These are phyloP conservation scores for Lodderomyces theae DNA, from an alignment of 1,139 yeast species.

Conservation along the genomic window DNA sequence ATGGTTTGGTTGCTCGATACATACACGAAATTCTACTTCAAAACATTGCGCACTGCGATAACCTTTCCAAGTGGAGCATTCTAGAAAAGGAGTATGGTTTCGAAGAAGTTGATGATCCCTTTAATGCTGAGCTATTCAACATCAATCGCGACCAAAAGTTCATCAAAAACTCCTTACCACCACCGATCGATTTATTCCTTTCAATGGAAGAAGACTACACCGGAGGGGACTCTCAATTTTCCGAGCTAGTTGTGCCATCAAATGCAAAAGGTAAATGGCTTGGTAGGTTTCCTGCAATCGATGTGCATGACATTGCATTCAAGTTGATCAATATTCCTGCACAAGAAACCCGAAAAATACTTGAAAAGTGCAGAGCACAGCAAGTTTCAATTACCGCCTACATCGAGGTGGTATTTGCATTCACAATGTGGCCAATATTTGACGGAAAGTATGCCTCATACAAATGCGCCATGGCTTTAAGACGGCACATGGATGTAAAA, in stretches of 20 bases:
- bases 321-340: conserved; percentile 32
- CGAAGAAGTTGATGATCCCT: conserved; percentile 4
- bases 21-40: conserved; percentile 39
- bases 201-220: conserved; percentile 26
- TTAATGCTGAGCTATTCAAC: conserved; percentile 20
- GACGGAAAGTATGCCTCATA: conserved; percentile 25
- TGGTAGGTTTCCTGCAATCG: conserved; percentile 29
- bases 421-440: conserved; percentile 30
- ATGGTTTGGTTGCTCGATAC: conserved; percentile 40
- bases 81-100: conserved; percentile 16
- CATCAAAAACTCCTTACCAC: conserved; percentile 31
- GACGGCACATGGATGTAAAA: conserved; percentile 25
- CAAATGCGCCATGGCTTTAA: conserved; percentile 34
- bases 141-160: conserved; percentile 18
- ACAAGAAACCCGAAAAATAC: conserved; percentile 21
- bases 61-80: conserved; percentile 8
- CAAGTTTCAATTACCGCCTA: conserved; percentile 38
- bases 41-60: conserved; percentile 21
- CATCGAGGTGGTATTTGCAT: conserved; percentile 24
- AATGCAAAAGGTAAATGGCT: conserved; percentile 29
- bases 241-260: conserved; percentile 23
- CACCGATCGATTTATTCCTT: conserved; percentile 31
- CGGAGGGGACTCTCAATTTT: conserved; percentile 24
- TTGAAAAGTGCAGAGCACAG: conserved; percentile 28
- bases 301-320: conserved; percentile 24